phyloP scores from a whole-genome alignment of 1,139 yeast genomes.

The Sugiyamaella xylanicola region DNA sequence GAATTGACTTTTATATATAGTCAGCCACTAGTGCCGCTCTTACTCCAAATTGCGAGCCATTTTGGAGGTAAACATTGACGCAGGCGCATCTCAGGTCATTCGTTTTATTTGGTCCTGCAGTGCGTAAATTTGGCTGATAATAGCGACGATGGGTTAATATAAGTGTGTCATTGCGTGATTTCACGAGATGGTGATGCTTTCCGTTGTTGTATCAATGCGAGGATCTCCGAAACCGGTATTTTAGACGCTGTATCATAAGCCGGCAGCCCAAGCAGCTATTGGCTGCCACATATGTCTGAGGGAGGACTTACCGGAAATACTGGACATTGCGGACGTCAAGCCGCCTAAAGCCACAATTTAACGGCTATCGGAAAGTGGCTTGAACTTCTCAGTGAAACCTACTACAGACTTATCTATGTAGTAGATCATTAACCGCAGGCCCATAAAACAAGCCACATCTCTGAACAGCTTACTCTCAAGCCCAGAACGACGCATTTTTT shows the following conservation, averaged over 20 bases:
- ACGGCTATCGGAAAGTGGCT: no score
- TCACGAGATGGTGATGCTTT: slow-evolving; percentile 2
- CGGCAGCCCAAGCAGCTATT: neutral
- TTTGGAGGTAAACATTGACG: neutral
- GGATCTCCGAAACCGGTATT: neutral
- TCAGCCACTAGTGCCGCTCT: neutral
- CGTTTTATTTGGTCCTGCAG: neutral
- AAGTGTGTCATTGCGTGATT: slow-evolving; percentile 18
- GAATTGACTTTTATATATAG: slow-evolving; percentile 3
- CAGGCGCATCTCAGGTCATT: neutral
- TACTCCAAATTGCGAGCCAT: neutral
- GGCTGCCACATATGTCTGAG: neutral
- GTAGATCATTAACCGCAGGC: no score
- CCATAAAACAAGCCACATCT: no score
- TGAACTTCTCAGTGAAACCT: no score
- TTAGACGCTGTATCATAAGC: neutral
- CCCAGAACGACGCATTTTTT: no score
- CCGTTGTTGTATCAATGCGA: neutral
- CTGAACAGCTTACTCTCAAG: no score
- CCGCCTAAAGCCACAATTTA: neutral
- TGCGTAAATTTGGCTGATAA: neutral
- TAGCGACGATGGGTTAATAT: no score
- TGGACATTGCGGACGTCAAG: slow-evolving; percentile 6
- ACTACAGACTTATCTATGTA: no score
- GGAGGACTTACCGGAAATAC: slow-evolving; percentile 8